Base-by-base conservation (phyloP, 2,329 filamentous ascomycete species). In the Pyricularia grisea region DNA sequence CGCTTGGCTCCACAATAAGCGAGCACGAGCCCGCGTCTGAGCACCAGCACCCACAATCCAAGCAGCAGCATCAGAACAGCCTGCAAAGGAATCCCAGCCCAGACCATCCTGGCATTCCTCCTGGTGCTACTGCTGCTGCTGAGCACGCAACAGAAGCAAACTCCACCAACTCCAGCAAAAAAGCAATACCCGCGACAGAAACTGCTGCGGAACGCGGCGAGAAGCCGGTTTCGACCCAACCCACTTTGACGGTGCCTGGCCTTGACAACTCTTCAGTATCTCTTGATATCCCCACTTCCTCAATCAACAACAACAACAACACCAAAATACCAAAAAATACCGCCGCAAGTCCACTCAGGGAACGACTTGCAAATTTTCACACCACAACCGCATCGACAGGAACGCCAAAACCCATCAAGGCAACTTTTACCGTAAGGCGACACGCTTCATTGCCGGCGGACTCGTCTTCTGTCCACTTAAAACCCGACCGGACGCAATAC, bases 361-460 rank as follows among this genome's bases (percentile, higher is more conserved):
- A 74, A 73, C 79, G 78, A 73, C 77, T 79, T 67, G 77, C 77
- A 70, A 79, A 79, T 67, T 78, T 79, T 71, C 78, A 80, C 72
- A 72, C 76, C 69, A 72, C 76, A 65, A 71, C 76, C n/a, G 70
- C 73, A 68, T 68, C 74, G 11, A 63, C 68, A 10, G 27, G 11
- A 63, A 63, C 60, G 25, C 69, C 69, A 61, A 69, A 61, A 70
- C 70, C 74, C 69, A 68, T 67, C 67, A 70, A 71, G 64, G 72
- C 71, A 67, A 67, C 72, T 68, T 68, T 73, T 69, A 72, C 74
- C 68, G 73, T 77, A 42, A 76, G 76, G 67, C 78, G 78, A 71
- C 79, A 79, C 55, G 77, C 79, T 30, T 76, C 79, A 67, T 81
- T 81, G 67, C 76, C 79, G 69, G 78, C 79, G 58, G 76, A 77